Base-by-base conservation (phyloP, 345 rosid genomes). In the Eucalyptus albens region DNA sequence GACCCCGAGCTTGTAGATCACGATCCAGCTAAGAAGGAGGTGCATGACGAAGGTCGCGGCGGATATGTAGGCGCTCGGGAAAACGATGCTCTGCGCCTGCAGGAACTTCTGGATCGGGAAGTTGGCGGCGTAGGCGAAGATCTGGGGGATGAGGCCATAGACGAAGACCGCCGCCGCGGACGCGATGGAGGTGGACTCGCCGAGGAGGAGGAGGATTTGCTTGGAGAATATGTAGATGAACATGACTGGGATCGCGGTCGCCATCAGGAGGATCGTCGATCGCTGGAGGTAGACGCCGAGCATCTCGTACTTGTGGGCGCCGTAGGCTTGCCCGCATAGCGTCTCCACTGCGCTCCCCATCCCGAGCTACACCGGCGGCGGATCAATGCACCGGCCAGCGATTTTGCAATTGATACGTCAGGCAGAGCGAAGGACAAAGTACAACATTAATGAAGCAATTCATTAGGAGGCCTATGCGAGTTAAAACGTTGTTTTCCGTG, bases 281-380 rank as follows among this genome's bases (percentile, higher is more conserved):
- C 96, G 92, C 60, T 96, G 99, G 42, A 96, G 93, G 90, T 96
- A 96, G 42, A 95, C 67, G 4, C 99, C 99, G 11, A 96, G 93
- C 96, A 94, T 93, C 8, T 93, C 95, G 83, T 92, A 93, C 77
- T 93, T 94, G 26, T 92, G 94, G 31, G 97, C 98, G 27, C 99
- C 98, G 33, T 93, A 96, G 1, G 97, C 97, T 94, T 96, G 99
- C 26, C 99, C 98, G 80, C 99, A 96, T 67, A 96, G 86, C 7
- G 99, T 96, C 87, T 96, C 98, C 37, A 95, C 97, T 1, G 99
- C 98, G 89, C 99, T 96, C 91, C 99, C 99, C 98, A 95, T 95
- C 42, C 97, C 97, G 50, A 95, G 92, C 97, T 94, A 89, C 67
- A 19, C 11, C 21, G 29, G 4, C 16, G 29, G 85, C 27, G 9